Conservation (phyloP, 2,329 filamentous ascomycete genomes). For the Colletotrichum godetiae region DNA sequence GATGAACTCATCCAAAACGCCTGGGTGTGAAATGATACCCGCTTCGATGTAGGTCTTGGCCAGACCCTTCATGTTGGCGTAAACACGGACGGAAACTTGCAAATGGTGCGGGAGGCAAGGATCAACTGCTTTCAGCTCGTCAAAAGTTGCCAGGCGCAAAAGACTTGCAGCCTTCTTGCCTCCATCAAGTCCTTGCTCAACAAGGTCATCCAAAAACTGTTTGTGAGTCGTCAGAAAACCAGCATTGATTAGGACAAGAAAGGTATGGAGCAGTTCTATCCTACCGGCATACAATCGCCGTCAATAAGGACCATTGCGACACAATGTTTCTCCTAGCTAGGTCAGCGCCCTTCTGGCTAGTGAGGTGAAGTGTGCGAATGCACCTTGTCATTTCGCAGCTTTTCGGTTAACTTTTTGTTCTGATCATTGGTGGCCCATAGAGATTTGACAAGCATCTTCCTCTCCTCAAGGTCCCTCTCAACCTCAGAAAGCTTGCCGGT, state of each 20-base stretch:
- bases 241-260: too few species aligned
- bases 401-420: not conserved
- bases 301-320: constrained; percentile 51
- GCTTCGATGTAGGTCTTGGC: constrained; percentile 46
- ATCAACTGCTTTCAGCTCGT: constrained; percentile 38
- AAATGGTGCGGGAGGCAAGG: constrained; percentile 38
- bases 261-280: not conserved
- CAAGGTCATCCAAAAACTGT: constrained; percentile 47
- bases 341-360: not conserved
- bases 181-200: constrained; percentile 43
- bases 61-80: constrained; percentile 51
- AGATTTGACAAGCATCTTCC: not conserved
- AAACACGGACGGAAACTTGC: constrained; percentile 48
- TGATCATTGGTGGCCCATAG: not conserved
- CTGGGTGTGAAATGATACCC: constrained; percentile 40
- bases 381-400: constrained; percentile 6
- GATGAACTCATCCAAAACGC: constrained; percentile 47
- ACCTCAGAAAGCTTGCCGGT: not conserved
- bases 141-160: constrained; percentile 41
- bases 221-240: not conserved
- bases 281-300: constrained; percentile 52
- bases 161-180: constrained; percentile 44
- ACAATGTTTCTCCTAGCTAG: constrained; percentile 36
- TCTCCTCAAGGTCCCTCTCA: not conserved
- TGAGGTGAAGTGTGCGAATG: not conserved